Percentiles rank a stretch among this genome's conserved stretches.
Conservation (phyloP, 2,329 filamentous ascomycete species). For the Aspergillus glaucus region DNA sequence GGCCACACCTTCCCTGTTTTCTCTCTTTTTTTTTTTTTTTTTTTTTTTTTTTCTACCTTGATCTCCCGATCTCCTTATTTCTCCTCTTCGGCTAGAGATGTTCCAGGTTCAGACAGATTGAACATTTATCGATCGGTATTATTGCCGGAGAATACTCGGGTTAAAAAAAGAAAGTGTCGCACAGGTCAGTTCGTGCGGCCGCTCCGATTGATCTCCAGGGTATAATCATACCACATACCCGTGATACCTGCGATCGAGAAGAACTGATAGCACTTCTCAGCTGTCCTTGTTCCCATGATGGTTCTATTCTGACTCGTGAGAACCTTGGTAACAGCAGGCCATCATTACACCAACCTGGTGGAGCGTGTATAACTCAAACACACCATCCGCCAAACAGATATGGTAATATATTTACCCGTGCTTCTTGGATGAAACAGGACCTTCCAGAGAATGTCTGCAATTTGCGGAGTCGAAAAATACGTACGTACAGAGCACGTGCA, state of each 20-base stretch:
- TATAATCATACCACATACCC: conserved; percentile 1
- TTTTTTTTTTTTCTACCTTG: not conserved
- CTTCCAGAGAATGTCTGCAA: too few relatives aligned
- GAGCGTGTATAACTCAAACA: conserved; percentile 28
- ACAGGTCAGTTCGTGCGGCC: not conserved
- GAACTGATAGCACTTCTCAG: not conserved
- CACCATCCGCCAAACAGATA: conserved; percentile 19
- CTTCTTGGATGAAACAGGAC: not conserved
- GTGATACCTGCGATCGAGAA: not conserved
- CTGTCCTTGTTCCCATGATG: too few relatives aligned
- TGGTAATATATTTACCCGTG: conserved; percentile 10
- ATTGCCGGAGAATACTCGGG: not conserved
- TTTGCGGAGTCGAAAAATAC: too few relatives aligned
- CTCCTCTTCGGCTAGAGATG: not conserved
- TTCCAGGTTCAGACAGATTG: not conserved
- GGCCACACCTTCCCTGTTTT: too few relatives aligned
- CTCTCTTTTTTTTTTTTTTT: not conserved
- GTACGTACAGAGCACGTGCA: too few relatives aligned
- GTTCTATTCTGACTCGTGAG: too few relatives aligned
- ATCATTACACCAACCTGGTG: conserved; percentile 20
- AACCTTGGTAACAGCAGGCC: too few relatives aligned
- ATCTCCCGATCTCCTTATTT: not conserved
- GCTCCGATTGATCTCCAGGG: not conserved
- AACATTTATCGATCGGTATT: not conserved
- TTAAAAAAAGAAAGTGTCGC: not conserved